Base-by-base conservation (phyloP, 306 rosid species). In the Cyclanthera cordifolia region DNA sequence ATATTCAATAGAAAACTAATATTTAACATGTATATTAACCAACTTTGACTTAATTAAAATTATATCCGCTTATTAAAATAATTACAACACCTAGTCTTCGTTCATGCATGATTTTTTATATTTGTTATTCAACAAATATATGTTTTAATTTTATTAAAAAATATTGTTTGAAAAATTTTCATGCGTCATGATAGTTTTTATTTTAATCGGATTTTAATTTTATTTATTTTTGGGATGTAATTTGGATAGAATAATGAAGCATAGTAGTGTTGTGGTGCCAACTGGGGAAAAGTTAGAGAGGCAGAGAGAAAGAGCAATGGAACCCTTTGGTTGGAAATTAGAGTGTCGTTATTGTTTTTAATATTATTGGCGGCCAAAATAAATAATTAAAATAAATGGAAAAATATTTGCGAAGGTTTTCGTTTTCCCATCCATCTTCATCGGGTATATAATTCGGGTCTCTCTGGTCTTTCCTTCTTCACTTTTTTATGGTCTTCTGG, bases 361-460 rank as follows among this genome's bases (percentile, higher is more conserved):
- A 28, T 57, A 27, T 60, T 60, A 60, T 61, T 61, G 49, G 68
- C 17, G 68, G 68, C 17, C 50, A 23, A 61, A 37, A 37, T 5
- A 32, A 61, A 15, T 15, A 15, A 13, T 28, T 7, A 57, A 20
- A 16, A 4, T 17, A 15, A 59, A 2, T 8, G 4, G 3, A n/a
- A 17, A 20, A 63, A 63, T n/a, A 59, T 0, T 41, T 63, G 27
- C 28, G n/a, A 41, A 17, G 43, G 1, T 5, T 21, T 27, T 49
- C 2, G 10, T 68, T 63, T 68, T 49, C 59, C 5, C 1, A 8
- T 67, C 54, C 72, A 28, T 69, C 59, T 45, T 45, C 49, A 45
- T 45, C 49, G 16, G 49, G 49, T 45, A 45, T 45, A 45, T 45
- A 12, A 13, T 13, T 45, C 49, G 49, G 49, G 49, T 45, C 49